phyloP scores from a whole-genome alignment of 495 filamentous ascomycete genomes.

The Glarea lozoyensis region DNA sequence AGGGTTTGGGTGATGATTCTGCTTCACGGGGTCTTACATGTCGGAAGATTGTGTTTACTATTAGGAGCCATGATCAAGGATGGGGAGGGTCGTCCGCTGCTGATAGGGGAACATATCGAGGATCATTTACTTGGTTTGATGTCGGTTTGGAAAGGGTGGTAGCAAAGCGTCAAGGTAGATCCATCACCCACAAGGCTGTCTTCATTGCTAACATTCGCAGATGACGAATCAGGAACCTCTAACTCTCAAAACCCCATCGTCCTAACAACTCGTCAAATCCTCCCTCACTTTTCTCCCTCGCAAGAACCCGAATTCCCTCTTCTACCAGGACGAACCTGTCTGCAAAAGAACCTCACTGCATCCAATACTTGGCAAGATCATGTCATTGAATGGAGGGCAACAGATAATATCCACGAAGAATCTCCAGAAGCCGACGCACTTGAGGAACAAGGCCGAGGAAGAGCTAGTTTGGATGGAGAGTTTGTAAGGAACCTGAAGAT shows the following conservation, averaged over 20 bases:
- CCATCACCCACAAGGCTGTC: no score
- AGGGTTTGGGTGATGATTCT: conserved; percentile 2
- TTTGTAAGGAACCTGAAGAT: conserved; percentile 47
- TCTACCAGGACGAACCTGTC: conserved; percentile 28
- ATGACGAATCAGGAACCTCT: neutral
- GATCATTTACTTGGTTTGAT: conserved; percentile 67
- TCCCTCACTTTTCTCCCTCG: neutral
- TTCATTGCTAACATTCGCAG: no score
- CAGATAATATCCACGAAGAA: conserved; percentile 38
- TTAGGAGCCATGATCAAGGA: conserved; percentile 60
- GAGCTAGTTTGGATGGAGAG: conserved; percentile 42
- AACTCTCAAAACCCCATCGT: conserved; percentile 3
- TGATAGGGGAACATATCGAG: conserved; percentile 36
- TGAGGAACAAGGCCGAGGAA: conserved; percentile 37
- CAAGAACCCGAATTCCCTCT: conserved; percentile 29
- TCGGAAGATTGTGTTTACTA: conserved; percentile 55
- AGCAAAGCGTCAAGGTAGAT: conserved; percentile 1
- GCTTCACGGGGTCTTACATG: conserved; percentile 30
- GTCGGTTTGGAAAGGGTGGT: conserved; percentile 42
- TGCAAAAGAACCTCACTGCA: conserved; percentile 46
- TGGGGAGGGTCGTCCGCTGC: conserved; percentile 30
- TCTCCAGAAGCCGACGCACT: conserved; percentile 33
- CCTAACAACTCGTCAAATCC: neutral
- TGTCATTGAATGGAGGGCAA: conserved; percentile 48
- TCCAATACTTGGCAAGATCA: conserved; percentile 27